Percentiles rank a stretch among this genome's conserved stretches.
These are phyloP conservation scores for Paragyromitra xinjiangensis DNA, from an alignment of 495 filamentous ascomycete species.

Conservation along the genomic window DNA sequence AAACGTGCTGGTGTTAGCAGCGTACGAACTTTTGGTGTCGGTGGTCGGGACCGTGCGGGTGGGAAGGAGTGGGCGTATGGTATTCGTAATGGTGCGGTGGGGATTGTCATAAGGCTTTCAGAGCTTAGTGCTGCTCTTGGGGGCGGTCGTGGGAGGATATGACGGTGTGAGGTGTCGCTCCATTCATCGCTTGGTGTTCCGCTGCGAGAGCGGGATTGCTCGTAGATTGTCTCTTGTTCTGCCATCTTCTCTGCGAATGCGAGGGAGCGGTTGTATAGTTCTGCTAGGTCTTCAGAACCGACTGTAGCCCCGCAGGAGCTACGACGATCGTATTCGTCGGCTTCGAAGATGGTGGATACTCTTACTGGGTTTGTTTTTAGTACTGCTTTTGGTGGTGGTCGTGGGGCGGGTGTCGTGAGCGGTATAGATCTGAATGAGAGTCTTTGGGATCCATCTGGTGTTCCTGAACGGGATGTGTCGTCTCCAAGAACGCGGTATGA, in stretches of 20 bases:
- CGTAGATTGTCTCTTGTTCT: constrained; percentile 46
- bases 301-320: constrained; percentile 46
- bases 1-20: constrained; percentile 46
- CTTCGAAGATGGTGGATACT: constrained; percentile 50
- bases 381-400: constrained; percentile 41
- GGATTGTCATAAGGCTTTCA: constrained; percentile 35
- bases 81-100: constrained; percentile 39
- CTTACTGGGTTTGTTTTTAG: constrained; percentile 32
- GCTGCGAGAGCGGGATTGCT: constrained; percentile 43
- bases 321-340: constrained; percentile 45
- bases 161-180: constrained; percentile 38
- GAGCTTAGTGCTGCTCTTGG: constrained; percentile 36
- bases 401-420: background rate
- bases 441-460: constrained; percentile 14
- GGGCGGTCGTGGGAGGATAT: constrained; percentile 27
- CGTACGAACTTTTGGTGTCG: constrained; percentile 28
- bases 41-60: background rate
- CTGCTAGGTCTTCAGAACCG: constrained; percentile 44
- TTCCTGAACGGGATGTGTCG: constrained; percentile 28
- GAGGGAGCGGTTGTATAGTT: constrained; percentile 46
- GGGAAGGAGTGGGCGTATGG: constrained; percentile 39
- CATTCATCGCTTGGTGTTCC: constrained; percentile 42
- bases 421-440: background rate
- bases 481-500: constrained; percentile 39
- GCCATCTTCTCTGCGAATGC: constrained; percentile 54